Evolutionary conservation across 2,329 filamentous ascomycete genomes (phyloP).

Genomic region (Fusarium ambrosium): DNA sequence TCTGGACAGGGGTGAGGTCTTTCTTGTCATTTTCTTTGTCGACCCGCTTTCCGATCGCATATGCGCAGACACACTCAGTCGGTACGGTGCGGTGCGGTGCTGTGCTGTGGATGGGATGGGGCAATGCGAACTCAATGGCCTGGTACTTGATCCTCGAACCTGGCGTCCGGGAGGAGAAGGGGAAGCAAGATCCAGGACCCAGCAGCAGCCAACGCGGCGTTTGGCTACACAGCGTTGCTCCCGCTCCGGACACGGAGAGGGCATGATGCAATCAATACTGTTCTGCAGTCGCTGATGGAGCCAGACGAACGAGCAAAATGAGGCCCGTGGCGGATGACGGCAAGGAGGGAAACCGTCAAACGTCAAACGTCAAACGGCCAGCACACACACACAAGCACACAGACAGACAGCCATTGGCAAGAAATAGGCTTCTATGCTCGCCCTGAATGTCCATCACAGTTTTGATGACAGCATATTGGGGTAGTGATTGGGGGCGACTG

Average conservation of each 20-base stretch:
- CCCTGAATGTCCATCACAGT: background rate
- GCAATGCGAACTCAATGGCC: background rate
- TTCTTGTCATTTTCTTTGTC: background rate
- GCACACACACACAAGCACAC: background rate
- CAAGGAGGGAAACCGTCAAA: conserved; percentile 16
- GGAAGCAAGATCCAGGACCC: background rate
- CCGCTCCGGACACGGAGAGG: conserved; percentile 1
- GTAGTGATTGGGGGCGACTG: conserved; percentile 5
- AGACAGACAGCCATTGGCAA: background rate
- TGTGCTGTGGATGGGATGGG: background rate
- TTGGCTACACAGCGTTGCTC: conserved; percentile 2
- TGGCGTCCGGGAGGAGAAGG: background rate
- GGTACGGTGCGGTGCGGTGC: background rate
- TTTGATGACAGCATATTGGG: conserved; percentile 3
- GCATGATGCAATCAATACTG: conserved; percentile 6
- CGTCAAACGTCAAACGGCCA: conserved; percentile 11
- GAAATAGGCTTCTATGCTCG: background rate
- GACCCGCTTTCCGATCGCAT: conserved; percentile 12
- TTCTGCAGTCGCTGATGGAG: background rate
- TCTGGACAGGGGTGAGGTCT: background rate
- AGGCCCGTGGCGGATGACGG: background rate
- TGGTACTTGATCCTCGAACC: conserved; percentile 8
- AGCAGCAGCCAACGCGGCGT: conserved; percentile 1
- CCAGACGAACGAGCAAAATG: background rate
- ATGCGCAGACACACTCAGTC: conserved; percentile 2